Evolutionary conservation across 202 grass and related monocot genomes (phyloP).

Genomic region (Setaria viridis): DNA sequence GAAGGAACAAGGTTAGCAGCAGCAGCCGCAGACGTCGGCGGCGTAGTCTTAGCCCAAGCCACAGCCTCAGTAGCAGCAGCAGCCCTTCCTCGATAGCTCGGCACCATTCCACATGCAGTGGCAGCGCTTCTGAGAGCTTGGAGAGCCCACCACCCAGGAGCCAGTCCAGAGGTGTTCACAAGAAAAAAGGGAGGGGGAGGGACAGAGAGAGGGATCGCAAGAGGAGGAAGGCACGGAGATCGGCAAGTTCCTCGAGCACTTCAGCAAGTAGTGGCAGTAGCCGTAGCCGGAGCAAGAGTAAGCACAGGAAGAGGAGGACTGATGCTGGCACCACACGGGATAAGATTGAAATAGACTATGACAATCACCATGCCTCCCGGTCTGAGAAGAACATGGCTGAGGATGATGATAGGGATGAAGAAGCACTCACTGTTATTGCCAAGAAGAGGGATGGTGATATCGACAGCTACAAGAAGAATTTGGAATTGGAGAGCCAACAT

Average conservation of each 20-base stretch:
- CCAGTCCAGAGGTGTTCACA: constrained; percentile 46
- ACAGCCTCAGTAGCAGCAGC: constrained; percentile 41
- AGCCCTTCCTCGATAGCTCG: constrained; percentile 31
- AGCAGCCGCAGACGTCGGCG: constrained; percentile 4
- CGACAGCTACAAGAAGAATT: constrained; percentile 41
- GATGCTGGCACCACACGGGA: constrained; percentile 16
- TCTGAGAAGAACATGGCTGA: constrained; percentile 21
- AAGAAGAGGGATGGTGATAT: constrained; percentile 17
- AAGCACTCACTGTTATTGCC: constrained; percentile 1
- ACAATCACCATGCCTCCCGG: constrained; percentile 9
- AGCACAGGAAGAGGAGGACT: constrained; percentile 40
- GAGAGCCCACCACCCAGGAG: constrained; percentile 49
- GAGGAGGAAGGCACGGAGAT: constrained; percentile 33
- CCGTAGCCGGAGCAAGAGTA: constrained; percentile 44
- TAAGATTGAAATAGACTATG: constrained; percentile 43
- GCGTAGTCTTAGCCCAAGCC: constrained; percentile 33
- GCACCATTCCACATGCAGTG: constrained; percentile 20
- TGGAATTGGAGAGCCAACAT: constrained; percentile 25
- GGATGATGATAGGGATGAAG: constrained; percentile 35
- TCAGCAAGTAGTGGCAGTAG: constrained; percentile 39
- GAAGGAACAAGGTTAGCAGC: constrained; percentile 38
- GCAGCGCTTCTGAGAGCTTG: constrained; percentile 41
- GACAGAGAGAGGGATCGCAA: constrained; percentile 44
- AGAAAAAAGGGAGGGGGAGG: constrained; percentile 41
- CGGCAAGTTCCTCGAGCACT: constrained; percentile 15